Evolutionary conservation across 768 basidiomycete species (phyloP), one percentile per base, ranked within the genome.

Genomic region (Pleurotus tuoliensis): DNA sequence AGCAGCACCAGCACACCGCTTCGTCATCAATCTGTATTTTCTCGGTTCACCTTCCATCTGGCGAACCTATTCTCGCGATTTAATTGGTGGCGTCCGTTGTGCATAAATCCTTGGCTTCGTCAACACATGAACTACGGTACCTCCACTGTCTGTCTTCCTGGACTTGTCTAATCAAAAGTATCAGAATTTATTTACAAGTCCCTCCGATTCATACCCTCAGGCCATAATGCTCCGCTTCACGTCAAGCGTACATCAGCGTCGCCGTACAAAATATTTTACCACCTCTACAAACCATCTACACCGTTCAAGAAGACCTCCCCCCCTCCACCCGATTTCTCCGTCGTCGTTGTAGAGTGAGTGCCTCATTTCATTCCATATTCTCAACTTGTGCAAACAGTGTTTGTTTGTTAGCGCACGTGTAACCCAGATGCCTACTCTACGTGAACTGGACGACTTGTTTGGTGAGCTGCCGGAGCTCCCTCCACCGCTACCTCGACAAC

Each of bases 261-360:
- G 1, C 88, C 88, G 0, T 98, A 95, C 67, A 75, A 81, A 50
- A 79, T 92, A 3, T 98, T 97, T 72, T 98, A 79, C 70, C 88
- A 97, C 64, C 76, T 93, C 3, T 96, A 95, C 75, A 97, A 96
- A 65, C 96, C 96, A 2, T 85, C 84, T 5, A 92, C 92, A 0
- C 78, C 89, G 6, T 96, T 86, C 74, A 87, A 83, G 66, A 92
- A 87, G 73, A 88, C 84, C 0, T 72, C 81, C 1, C 90, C 88
- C 4, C 84, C 87, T 5, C 76, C 79, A 1, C 93, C 95, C 2
- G 93, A 97, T 69, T 98, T 93, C 70, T 80, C 86, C 50, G 72
- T 97, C 16, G 90, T 91, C 1, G 88, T 95, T 2, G 78, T 98
- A 56, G 84, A 95, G 94, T 96, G 61, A 63, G 86, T 73, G 13